phyloP scores from a whole-genome alignment of 306 rosid genomes.

The Leucaena leucocephala region DNA sequence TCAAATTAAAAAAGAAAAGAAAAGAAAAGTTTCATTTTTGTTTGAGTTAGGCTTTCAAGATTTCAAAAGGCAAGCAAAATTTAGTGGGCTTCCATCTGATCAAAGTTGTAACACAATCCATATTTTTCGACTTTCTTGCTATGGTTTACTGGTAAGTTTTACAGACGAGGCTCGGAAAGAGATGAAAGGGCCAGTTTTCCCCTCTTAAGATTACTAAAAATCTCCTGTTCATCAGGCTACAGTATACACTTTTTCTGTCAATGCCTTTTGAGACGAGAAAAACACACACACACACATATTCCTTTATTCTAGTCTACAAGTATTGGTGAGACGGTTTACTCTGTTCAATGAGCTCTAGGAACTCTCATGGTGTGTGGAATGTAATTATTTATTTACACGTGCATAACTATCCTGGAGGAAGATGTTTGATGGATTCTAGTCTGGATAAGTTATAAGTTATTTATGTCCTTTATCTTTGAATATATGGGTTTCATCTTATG shows the following conservation, averaged over 20 bases:
- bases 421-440: conserved; percentile 20
- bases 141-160: not conserved
- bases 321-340: not conserved
- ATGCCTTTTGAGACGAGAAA: not conserved
- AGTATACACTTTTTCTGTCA: not conserved
- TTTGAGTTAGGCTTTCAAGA: not conserved
- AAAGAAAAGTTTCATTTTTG: not conserved
- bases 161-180: not conserved
- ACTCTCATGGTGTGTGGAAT: not conserved
- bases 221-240: not conserved
- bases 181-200: not conserved
- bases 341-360: conserved; percentile 9
- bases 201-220: not conserved
- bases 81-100: not conserved
- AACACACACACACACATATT: no score
- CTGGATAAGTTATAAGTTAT: conserved; percentile 22
- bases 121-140: not conserved
- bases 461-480: conserved; percentile 26
- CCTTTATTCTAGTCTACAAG: not conserved
- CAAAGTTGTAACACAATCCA: not conserved
- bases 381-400: conserved; percentile 15
- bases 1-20: not conserved
- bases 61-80: not conserved
- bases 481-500: not conserved
- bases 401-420: not conserved